Evolutionary conservation across 2,329 filamentous ascomycete genomes (phyloP).

Genomic region (Trichoderma gracile): DNA sequence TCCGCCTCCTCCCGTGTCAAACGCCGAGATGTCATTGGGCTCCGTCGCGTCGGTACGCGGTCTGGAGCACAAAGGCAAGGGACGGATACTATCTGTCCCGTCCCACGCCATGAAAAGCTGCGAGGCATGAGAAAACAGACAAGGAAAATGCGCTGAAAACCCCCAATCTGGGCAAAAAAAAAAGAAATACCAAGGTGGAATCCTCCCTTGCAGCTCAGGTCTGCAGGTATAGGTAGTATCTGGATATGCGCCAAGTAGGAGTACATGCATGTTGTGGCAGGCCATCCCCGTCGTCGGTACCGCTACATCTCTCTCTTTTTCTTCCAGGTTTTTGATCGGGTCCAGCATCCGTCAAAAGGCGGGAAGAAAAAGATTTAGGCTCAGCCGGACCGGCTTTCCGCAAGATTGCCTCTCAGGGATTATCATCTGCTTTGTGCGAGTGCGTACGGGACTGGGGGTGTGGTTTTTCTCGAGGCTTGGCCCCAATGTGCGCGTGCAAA

Average conservation of each 20-base stretch:
- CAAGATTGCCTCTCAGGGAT: constrained; percentile 10
- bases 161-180: no score
- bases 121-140: no score
- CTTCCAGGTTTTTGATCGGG: background rate
- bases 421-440: background rate
- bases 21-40: constrained; percentile 6
- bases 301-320: background rate
- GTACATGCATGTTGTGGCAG: background rate
- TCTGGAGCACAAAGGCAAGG: background rate
- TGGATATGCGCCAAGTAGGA: background rate
- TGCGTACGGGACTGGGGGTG: background rate
- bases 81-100: no score
- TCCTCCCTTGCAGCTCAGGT: no score
- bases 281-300: background rate
- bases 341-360: background rate
- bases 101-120: no score
- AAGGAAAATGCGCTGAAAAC: no score
- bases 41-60: constrained; percentile 10
- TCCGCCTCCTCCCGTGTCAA: background rate
- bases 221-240: no score
- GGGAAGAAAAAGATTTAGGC: constrained; percentile 19
- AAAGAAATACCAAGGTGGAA: no score
- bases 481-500: no score
- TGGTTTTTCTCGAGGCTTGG: no score
- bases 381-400: constrained; percentile 21